Conservation (phyloP, 2,329 filamentous ascomycete genomes). For the Monosporascus sp. region DNA sequence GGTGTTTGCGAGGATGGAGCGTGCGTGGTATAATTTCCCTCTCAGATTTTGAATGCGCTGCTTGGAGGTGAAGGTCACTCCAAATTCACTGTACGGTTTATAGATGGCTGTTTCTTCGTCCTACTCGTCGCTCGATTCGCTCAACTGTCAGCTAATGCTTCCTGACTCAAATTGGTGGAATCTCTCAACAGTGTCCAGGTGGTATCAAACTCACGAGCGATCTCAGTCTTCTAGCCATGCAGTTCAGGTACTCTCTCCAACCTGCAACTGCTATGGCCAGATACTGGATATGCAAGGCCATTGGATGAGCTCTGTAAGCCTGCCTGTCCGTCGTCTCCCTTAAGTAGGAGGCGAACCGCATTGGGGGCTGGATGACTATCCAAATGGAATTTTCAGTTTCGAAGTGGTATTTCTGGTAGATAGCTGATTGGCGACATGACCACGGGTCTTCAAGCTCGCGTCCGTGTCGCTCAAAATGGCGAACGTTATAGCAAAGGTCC, state of each 20-base stretch:
- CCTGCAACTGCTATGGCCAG: slow-evolving; percentile 1
- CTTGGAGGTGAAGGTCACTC: slow-evolving; percentile 2
- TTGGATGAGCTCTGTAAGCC: slow-evolving; percentile 1
- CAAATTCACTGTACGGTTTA: slow-evolving; percentile 3
- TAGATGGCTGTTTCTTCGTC: slow-evolving; percentile 3
- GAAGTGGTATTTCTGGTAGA: slow-evolving; percentile 3
- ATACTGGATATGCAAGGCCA: slow-evolving; percentile 6
- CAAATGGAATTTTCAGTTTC: not conserved
- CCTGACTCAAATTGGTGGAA: not conserved
- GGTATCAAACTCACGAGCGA: not conserved
- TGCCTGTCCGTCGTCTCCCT: not conserved
- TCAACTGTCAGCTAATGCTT: no score
- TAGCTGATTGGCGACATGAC: slow-evolving; percentile 10
- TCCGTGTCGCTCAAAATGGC: slow-evolving; percentile 8
- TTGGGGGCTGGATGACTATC: slow-evolving; percentile 8
- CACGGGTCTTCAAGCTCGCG: slow-evolving; percentile 8
- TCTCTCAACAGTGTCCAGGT: not conserved
- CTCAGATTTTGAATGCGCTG: slow-evolving; percentile 4
- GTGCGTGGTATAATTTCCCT: slow-evolving; percentile 2
- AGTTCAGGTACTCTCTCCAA: slow-evolving; percentile 11
- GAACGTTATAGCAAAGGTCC: slow-evolving; percentile 8
- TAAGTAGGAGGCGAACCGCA: not conserved
- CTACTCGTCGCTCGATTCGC: not conserved
- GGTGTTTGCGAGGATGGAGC: slow-evolving; percentile 1
- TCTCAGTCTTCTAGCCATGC: slow-evolving; percentile 1